Percentiles rank a stretch among this genome's conserved stretches.
phyloP scores from a whole-genome alignment of 1,284 basidiomycete species.

The Ganoderma lingzhi region DNA sequence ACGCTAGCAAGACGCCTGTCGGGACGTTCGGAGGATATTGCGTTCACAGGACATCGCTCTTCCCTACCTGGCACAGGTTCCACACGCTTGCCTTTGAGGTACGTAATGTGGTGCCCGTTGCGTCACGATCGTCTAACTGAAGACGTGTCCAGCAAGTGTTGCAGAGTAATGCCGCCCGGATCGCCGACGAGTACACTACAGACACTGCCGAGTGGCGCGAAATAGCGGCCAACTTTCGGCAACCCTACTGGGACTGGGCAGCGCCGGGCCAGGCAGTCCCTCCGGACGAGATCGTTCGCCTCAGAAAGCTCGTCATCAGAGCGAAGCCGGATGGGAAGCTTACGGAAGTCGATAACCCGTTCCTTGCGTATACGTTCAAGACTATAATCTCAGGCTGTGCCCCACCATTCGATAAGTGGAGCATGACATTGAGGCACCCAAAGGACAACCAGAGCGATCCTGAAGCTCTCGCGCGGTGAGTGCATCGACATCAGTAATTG shows the following conservation, averaged over 20 bases:
- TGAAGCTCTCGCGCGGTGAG: not conserved
- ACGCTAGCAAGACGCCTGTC: not conserved
- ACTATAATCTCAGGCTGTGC: slow-evolving; percentile 5
- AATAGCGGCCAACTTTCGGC: slow-evolving; percentile 11
- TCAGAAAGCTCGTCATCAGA: not conserved
- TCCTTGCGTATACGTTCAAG: slow-evolving; percentile 15
- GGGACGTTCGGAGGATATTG: slow-evolving; percentile 27
- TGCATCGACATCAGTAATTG: not conserved
- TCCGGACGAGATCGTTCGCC: slow-evolving; percentile 8
- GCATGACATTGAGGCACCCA: slow-evolving; percentile 9
- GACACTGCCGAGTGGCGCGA: not conserved
- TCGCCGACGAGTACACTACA: slow-evolving; percentile 14
- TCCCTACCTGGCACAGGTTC: slow-evolving; percentile 36
- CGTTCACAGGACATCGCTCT: slow-evolving; percentile 30
- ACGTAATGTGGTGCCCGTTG: not conserved
- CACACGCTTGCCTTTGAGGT: slow-evolving; percentile 35
- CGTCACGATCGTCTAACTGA: not conserved
- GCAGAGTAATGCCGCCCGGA: slow-evolving; percentile 12
- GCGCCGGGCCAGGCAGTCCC: not conserved
- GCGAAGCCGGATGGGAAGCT: slow-evolving; percentile 2
- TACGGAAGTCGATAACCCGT: slow-evolving; percentile 11
- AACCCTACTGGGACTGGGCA: slow-evolving; percentile 28
- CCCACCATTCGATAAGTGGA: slow-evolving; percentile 13
- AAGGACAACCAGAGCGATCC: slow-evolving; percentile 4
- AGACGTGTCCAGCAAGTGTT: slow-evolving; percentile 16